phyloP scores from a whole-genome alignment of 805 yeast genomes.

The Metschnikowia kofuensis region DNA sequence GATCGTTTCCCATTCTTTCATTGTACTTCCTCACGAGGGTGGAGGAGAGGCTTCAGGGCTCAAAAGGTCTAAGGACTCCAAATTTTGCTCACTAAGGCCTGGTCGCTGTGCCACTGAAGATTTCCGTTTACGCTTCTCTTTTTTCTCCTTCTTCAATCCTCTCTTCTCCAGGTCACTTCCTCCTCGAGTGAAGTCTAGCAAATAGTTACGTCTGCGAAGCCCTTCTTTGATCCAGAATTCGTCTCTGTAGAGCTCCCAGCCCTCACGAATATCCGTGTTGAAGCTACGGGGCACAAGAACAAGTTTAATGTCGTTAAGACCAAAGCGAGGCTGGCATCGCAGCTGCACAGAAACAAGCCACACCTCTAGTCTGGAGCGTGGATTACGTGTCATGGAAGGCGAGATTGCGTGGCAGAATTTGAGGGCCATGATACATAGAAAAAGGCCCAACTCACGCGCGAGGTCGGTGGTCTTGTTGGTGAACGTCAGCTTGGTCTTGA shows the following conservation, averaged over 20 bases:
- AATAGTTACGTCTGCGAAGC: conserved; percentile 48
- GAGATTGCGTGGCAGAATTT: conserved; percentile 32
- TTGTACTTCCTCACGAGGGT: too few relatives aligned
- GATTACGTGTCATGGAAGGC: conserved; percentile 31
- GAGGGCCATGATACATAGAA: conserved; percentile 28
- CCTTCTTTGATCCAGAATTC: conserved; percentile 93
- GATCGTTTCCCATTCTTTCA: too few relatives aligned
- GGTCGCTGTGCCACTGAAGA: conserved; percentile 11
- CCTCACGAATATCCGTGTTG: conserved; percentile 79
- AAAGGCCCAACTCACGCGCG: conserved; percentile 35
- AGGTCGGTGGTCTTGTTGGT: conserved; percentile 33
- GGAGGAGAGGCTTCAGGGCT: background rate
- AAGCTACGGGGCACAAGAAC: conserved; percentile 80
- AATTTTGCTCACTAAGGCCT: conserved; percentile 10
- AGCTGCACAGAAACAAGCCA: conserved; percentile 40
- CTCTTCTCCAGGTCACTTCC: conserved; percentile 10
- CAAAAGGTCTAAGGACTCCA: conserved; percentile 4
- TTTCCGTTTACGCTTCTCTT: conserved; percentile 31
- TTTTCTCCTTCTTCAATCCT: conserved; percentile 32
- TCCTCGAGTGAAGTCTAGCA: conserved; percentile 27
- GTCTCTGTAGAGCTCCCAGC: conserved; percentile 91
- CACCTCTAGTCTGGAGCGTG: conserved; percentile 33
- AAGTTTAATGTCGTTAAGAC: conserved; percentile 71
- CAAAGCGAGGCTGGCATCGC: conserved; percentile 60
- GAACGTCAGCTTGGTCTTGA: conserved; percentile 49